Conservation (phyloP, 2,329 filamentous ascomycete genomes). For the Arthrobotrys entomopaga region DNA sequence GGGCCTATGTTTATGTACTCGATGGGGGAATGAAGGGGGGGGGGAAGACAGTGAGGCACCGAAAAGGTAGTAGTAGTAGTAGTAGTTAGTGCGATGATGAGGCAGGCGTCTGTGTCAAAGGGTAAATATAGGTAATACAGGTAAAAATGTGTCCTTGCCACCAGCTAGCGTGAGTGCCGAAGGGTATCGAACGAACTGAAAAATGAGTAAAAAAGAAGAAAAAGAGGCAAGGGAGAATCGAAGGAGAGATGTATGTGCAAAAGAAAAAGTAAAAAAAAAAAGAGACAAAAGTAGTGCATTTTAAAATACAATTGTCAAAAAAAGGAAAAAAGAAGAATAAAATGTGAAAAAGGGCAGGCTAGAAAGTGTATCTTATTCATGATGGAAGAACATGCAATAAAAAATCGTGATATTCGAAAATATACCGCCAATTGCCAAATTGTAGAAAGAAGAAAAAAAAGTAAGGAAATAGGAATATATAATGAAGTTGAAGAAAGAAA, state of each 20-base stretch:
- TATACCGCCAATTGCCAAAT: constrained; percentile 55
- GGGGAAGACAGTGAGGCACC: constrained; percentile 42
- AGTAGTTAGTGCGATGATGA: constrained; percentile 22
- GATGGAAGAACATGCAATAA: constrained; percentile 53
- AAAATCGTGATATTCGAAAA: constrained; percentile 54
- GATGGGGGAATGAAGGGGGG: constrained; percentile 34
- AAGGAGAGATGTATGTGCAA: constrained; percentile 43
- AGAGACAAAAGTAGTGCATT: constrained; percentile 24
- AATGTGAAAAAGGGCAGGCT: constrained; percentile 26
- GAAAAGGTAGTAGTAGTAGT: constrained; percentile 18
- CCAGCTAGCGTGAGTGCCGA: constrained; percentile 44
- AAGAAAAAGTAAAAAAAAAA: too few relatives aligned
- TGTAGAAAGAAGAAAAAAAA: neutral
- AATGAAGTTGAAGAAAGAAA: constrained; percentile 8
- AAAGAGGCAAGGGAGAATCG: constrained; percentile 12
- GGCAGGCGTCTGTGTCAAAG: constrained; percentile 18
- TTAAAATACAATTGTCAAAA: constrained; percentile 40
- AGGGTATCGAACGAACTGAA: constrained; percentile 42
- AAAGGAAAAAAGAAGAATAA: neutral
- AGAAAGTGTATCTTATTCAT: constrained; percentile 51
- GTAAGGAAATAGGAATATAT: constrained; percentile 15
- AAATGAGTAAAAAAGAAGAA: constrained; percentile 8
- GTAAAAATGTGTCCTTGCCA: constrained; percentile 37
- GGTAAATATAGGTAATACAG: constrained; percentile 44
- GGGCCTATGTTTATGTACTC: constrained; percentile 55